Conservation (phyloP, 2,329 filamentous ascomycete species). For the Pseudogymnoascus sp. region DNA sequence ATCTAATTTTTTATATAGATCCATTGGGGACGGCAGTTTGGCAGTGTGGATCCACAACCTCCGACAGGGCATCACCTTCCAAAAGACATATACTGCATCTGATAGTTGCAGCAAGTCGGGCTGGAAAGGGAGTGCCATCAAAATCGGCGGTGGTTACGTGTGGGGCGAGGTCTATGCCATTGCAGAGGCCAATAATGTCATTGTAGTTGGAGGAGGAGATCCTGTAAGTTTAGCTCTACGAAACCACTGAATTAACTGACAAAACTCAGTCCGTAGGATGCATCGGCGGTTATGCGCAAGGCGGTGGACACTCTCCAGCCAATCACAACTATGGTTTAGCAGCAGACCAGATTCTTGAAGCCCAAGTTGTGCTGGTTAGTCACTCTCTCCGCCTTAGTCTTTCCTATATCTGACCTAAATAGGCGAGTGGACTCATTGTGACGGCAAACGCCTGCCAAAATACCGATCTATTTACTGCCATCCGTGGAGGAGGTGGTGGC, state of each 20-base stretch:
- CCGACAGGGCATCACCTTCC: slow-evolving; percentile 22
- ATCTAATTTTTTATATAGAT: slow-evolving; percentile 12
- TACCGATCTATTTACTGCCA: slow-evolving; percentile 32
- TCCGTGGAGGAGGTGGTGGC: slow-evolving; percentile 34
- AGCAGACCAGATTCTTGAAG: slow-evolving; percentile 38
- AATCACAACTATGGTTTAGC: slow-evolving; percentile 35
- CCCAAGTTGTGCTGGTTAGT: slow-evolving; percentile 31
- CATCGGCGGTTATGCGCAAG: slow-evolving; percentile 33
- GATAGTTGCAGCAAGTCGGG: slow-evolving; percentile 21
- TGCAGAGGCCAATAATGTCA: slow-evolving; percentile 26
- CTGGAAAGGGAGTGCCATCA: slow-evolving; percentile 31
- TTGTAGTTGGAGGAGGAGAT: slow-evolving; percentile 31
- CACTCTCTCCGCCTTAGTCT: neutral
- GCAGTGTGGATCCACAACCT: slow-evolving; percentile 42
- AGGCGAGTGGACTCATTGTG: slow-evolving; percentile 29
- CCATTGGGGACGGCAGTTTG: slow-evolving; percentile 27
- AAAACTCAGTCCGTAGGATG: slow-evolving; percentile 23
- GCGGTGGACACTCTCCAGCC: slow-evolving; percentile 36
- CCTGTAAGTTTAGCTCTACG: slow-evolving; percentile 18
- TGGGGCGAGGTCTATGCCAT: slow-evolving; percentile 30
- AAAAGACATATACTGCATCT: slow-evolving; percentile 20
- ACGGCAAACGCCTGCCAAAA: slow-evolving; percentile 30
- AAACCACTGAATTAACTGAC: slow-evolving; percentile 22
- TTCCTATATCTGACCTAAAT: neutral
- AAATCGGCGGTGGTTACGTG: slow-evolving; percentile 30